Conservation (phyloP, 1,284 basidiomycete species). For the Trametes sp. region DNA sequence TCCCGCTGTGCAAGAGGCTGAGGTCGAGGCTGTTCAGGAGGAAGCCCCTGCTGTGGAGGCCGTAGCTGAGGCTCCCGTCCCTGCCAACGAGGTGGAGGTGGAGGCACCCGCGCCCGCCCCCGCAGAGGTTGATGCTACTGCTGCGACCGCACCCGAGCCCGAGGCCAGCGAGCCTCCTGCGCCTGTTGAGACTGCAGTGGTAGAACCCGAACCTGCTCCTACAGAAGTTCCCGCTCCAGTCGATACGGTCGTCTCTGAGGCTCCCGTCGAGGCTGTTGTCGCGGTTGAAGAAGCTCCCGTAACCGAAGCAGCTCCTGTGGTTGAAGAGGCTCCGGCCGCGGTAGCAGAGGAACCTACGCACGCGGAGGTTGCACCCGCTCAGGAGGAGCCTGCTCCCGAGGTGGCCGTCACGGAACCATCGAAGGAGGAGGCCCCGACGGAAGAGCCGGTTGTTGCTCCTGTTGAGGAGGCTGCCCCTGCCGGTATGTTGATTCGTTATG, state of each 20-base stretch:
- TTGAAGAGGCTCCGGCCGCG: not conserved
- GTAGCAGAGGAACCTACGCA: not conserved
- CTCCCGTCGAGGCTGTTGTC: not conserved
- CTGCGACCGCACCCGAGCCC: not conserved
- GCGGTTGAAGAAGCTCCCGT: not conserved
- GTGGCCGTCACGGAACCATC: not conserved
- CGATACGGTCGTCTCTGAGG: constrained; percentile 11
- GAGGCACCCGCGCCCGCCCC: not conserved
- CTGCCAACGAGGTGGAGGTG: constrained; percentile 1
- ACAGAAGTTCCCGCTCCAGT: too few relatives aligned
- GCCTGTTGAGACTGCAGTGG: not conserved
- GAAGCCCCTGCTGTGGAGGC: not conserved
- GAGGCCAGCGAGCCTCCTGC: constrained; percentile 1
- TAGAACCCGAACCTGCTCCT: constrained; percentile 12
- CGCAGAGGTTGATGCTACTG: not conserved
- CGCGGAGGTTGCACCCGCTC: not conserved
- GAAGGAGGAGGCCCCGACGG: not conserved
- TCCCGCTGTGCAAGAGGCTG: constrained; percentile 2
- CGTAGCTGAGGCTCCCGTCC: not conserved
- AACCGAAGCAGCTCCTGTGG: not conserved
- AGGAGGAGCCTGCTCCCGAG: constrained; percentile 1
- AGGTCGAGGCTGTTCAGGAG: not conserved
- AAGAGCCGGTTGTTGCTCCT: constrained; percentile 1
- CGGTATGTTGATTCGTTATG: not conserved
- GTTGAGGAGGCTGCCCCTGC: constrained; percentile 4